Evolutionary conservation across 192 early-diverging fungal species (phyloP), one percentile per base, ranked within the genome.

Genomic region (Thamnidium elegans): DNA sequence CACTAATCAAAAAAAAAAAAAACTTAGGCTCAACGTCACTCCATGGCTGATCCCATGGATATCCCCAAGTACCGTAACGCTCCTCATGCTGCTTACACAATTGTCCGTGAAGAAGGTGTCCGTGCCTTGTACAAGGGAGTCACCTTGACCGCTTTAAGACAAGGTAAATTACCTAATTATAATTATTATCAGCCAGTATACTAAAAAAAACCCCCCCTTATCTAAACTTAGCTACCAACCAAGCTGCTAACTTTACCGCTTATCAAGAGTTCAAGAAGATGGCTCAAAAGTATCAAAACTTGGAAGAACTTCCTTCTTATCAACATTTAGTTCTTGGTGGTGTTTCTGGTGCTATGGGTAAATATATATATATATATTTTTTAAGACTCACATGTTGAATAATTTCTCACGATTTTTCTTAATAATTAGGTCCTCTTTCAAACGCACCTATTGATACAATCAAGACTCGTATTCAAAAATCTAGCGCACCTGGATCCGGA

Each of bases 401-500:
- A 19, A 48, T 59, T 59, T 45, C 43, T 45, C 19, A 59, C 39
- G 21, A 7, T 26, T 59, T 59, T 15, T 45, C 3, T 48, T 45
- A 9, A 17, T 11, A 59, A 21, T 7, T 45, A 59, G 58, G 94
- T 36, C 96, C 96, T 1, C 74, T 99, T 1, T 95, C 91, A 51
- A 99, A 99, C 73, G 92, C 91, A 3, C 96, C 96, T 20, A 95
- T 99, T 47, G 96, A 99, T 75, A 96, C 94, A 34, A 95, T 99
- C 81, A 99, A 99, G 84, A 99, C 96, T 15, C 91, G 96, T 72
- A 94, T 99, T 54, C 96, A 99, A 72, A 91, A 89, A 78, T 87
- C 87, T 6, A 85, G 85, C 7, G 84, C 85, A 43, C 65, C 78
- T 6, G 87, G 87, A 50, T 84, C 85, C 14, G 94, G 90, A 14